These are phyloP conservation scores for Lepiota brunneoincarnata DNA, from an alignment of 768 basidiomycete species.

Conservation along the genomic window DNA sequence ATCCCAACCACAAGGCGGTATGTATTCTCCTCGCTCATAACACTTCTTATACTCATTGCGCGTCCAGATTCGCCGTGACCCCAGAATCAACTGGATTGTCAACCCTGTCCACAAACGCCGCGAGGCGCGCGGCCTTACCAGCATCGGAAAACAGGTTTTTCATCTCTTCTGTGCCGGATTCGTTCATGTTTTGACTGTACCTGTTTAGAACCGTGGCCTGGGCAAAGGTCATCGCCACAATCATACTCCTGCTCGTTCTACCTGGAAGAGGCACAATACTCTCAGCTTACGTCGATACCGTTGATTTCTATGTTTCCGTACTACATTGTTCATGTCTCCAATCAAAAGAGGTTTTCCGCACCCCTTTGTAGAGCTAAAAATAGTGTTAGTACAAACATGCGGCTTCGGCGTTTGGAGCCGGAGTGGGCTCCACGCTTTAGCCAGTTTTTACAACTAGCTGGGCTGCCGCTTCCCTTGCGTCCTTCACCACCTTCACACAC, in stretches of 20 bases:
- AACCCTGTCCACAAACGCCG: constrained; percentile 99
- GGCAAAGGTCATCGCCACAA: constrained; percentile 96
- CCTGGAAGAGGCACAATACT: constrained; percentile 99
- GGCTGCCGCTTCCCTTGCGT: no score
- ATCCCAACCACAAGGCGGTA: constrained; percentile 92
- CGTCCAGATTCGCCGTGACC: constrained; percentile 83
- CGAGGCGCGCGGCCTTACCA: constrained; percentile 96
- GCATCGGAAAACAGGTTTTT: constrained; percentile 89
- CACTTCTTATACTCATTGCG: background rate
- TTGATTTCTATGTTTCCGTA: constrained; percentile 40
- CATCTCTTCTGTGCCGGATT: constrained; percentile 1
- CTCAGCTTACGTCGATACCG: constrained; percentile 89
- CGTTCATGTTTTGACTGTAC: background rate
- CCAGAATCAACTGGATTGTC: constrained; percentile 98
- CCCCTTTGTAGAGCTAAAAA: no score
- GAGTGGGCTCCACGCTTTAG: background rate
- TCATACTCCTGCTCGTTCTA: constrained; percentile 85
- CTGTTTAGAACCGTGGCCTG: constrained; percentile 83
- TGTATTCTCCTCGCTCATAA: constrained; percentile 28
- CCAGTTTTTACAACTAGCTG: no score
- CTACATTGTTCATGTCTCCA: constrained; percentile 19
- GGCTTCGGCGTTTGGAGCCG: background rate
- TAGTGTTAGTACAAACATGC: no score
- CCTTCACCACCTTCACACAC: no score
- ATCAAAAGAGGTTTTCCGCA: background rate